Percentiles rank a stretch among this genome's conserved stretches.
phyloP scores from a whole-genome alignment of 768 basidiomycete genomes.

The Kwoniella sp. region DNA sequence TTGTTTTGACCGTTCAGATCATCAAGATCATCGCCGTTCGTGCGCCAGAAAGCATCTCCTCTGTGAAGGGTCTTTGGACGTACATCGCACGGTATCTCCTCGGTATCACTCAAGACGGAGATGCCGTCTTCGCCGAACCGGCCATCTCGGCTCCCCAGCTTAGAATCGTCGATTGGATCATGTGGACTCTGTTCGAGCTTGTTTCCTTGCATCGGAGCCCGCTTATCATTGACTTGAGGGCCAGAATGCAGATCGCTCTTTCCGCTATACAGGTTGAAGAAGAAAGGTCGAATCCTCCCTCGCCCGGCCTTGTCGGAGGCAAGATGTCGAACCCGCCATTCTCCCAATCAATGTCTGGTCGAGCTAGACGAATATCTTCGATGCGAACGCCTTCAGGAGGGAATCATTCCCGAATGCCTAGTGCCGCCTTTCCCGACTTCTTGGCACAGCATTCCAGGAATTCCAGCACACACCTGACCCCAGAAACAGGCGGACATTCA shows the following conservation, averaged over 20 bases:
- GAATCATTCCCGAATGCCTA: constrained; percentile 14
- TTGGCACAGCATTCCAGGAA: not conserved
- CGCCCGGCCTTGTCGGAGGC: constrained; percentile 18
- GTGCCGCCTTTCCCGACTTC: constrained; percentile 12
- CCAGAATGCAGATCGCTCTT: constrained; percentile 27
- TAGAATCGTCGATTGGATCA: constrained; percentile 38
- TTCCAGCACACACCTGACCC: not conserved
- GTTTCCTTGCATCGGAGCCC: constrained; percentile 31
- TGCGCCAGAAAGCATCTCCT: constrained; percentile 30
- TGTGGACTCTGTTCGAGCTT: constrained; percentile 43
- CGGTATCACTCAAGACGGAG: constrained; percentile 19
- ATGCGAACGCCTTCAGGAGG: constrained; percentile 8
- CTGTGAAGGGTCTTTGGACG: constrained; percentile 35
- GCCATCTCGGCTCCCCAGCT: constrained; percentile 3
- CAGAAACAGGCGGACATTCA: constrained; percentile 6
- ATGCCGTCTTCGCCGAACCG: constrained; percentile 23
- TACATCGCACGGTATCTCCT: constrained; percentile 29
- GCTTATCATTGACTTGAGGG: constrained; percentile 32
- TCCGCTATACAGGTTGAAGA: constrained; percentile 13
- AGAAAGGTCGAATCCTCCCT: constrained; percentile 25
- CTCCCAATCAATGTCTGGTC: constrained; percentile 12
- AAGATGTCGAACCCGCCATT: constrained; percentile 22
- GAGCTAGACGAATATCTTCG: constrained; percentile 22
- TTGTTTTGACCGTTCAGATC: constrained; percentile 34
- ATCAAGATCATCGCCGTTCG: constrained; percentile 44